These are phyloP conservation scores for Pseudocercospora cruenta DNA, from an alignment of 2,329 filamentous ascomycete species.

Conservation along the genomic window DNA sequence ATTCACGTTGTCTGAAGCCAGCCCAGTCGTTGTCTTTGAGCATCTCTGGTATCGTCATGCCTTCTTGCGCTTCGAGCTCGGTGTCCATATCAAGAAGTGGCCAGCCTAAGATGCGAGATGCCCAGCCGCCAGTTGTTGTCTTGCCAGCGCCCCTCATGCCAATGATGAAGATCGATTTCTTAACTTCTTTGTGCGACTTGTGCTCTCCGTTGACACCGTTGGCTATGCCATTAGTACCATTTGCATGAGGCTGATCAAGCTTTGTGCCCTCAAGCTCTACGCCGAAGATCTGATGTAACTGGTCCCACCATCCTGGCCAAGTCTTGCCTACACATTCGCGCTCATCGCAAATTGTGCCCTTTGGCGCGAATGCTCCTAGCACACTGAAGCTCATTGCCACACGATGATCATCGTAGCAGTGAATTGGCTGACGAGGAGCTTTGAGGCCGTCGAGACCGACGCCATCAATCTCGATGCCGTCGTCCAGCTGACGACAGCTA, in stretches of 20 bases:
- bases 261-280: slow-evolving; percentile 78
- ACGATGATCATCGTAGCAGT: slow-evolving; percentile 96
- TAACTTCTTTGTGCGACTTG: slow-evolving; percentile 34
- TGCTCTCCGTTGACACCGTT: slow-evolving; percentile 42
- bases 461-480: slow-evolving; percentile 81
- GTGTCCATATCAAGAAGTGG: slow-evolving; percentile 85
- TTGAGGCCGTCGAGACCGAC: slow-evolving; percentile 53
- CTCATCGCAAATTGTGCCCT: slow-evolving; percentile 78
- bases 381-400: slow-evolving; percentile 99
- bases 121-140: slow-evolving; percentile 88
- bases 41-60: slow-evolving; percentile 82
- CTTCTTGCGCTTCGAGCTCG: slow-evolving; percentile 75
- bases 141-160: slow-evolving; percentile 98
- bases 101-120: slow-evolving; percentile 73
- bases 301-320: slow-evolving; percentile 99
- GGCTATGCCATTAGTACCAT: slow-evolving; percentile 38
- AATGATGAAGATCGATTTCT: slow-evolving; percentile 85
- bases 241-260: slow-evolving; percentile 33
- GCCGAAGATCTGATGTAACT: slow-evolving; percentile 75
- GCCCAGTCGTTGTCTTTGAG: slow-evolving; percentile 82
- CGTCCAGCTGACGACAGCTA: slow-evolving; percentile 81
- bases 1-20: slow-evolving; percentile 79
- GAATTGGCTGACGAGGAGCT: slow-evolving; percentile 68
- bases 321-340: slow-evolving; percentile 95
- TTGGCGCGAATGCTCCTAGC: slow-evolving; percentile 71